Percentiles rank a stretch among this genome's conserved stretches.
Evolutionary conservation across 768 basidiomycete species (phyloP).

Genomic region (Xerocomellus intermedius): DNA sequence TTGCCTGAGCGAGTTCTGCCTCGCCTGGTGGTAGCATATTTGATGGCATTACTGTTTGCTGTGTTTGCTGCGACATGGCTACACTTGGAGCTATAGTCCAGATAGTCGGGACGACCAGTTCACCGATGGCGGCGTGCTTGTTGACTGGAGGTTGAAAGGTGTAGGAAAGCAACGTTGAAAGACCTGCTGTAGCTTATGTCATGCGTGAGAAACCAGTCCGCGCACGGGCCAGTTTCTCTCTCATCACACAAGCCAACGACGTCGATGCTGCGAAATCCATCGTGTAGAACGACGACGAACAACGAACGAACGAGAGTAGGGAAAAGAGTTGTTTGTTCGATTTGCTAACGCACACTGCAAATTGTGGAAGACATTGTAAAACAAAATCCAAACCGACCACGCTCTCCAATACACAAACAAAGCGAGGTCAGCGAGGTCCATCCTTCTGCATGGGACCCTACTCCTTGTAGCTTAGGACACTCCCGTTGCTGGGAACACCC

Average conservation of each 20-base stretch:
- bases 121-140: constrained; percentile 20
- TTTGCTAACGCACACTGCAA: constrained; percentile 68
- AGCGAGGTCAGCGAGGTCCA: constrained; percentile 13
- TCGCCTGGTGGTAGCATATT: constrained; percentile 57
- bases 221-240: constrained; percentile 55
- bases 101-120: constrained; percentile 11
- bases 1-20: constrained; percentile 51
- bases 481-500: neutral
- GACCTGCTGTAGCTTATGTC: constrained; percentile 58
- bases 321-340: constrained; percentile 44
- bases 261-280: constrained; percentile 17
- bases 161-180: constrained; percentile 33
- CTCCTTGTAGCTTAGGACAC: neutral
- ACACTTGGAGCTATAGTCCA: constrained; percentile 1
- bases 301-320: constrained; percentile 32
- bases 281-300: constrained; percentile 30
- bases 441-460: neutral
- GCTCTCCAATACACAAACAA: constrained; percentile 43
- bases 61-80: constrained; percentile 50
- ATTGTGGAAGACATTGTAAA: constrained; percentile 73
- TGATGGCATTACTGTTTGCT: constrained; percentile 56
- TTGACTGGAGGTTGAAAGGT: constrained; percentile 27
- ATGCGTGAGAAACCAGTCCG: constrained; percentile 39
- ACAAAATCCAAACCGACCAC: constrained; percentile 54
- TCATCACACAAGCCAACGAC: constrained; percentile 25